Evolutionary conservation across 805 yeast genomes (phyloP).

Genomic region (Ogataea paraovalis): DNA sequence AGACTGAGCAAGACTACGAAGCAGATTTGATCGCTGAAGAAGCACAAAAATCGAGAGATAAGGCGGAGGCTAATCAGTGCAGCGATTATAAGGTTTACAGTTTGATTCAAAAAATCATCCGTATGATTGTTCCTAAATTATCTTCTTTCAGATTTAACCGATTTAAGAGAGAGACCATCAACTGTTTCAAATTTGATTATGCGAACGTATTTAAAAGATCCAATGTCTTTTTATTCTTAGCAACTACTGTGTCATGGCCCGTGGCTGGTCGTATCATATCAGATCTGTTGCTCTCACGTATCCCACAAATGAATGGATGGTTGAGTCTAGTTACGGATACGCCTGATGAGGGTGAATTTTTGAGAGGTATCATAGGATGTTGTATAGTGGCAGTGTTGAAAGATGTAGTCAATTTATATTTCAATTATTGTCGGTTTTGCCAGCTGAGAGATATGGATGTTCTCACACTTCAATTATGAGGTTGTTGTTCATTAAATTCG

Average conservation of each 20-base stretch:
- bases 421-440: slow-evolving; percentile 30
- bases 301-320: slow-evolving; percentile 20
- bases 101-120: slow-evolving; percentile 4
- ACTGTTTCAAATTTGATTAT: slow-evolving; percentile 28
- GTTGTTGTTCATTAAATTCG: not conserved
- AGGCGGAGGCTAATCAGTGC: slow-evolving; percentile 1
- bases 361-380: slow-evolving; percentile 35
- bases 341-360: slow-evolving; percentile 35
- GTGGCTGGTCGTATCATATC: slow-evolving; percentile 26
- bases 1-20: slow-evolving; percentile 25
- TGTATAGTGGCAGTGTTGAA: slow-evolving; percentile 26
- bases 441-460: slow-evolving; percentile 26
- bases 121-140: not conserved
- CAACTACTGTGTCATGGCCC: slow-evolving; percentile 34
- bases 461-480: slow-evolving; percentile 6
- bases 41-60: not conserved
- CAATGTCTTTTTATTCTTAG: slow-evolving; percentile 13
- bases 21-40: slow-evolving; percentile 9
- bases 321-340: slow-evolving; percentile 25
- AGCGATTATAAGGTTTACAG: not conserved
- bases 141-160: slow-evolving; percentile 7
- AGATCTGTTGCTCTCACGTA: slow-evolving; percentile 14
- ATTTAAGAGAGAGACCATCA: slow-evolving; percentile 25
- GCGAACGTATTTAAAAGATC: slow-evolving; percentile 23
- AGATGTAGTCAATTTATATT: slow-evolving; percentile 30